Base-by-base conservation (phyloP, 805 yeast genomes). In the Barnettozyma pratensis region DNA sequence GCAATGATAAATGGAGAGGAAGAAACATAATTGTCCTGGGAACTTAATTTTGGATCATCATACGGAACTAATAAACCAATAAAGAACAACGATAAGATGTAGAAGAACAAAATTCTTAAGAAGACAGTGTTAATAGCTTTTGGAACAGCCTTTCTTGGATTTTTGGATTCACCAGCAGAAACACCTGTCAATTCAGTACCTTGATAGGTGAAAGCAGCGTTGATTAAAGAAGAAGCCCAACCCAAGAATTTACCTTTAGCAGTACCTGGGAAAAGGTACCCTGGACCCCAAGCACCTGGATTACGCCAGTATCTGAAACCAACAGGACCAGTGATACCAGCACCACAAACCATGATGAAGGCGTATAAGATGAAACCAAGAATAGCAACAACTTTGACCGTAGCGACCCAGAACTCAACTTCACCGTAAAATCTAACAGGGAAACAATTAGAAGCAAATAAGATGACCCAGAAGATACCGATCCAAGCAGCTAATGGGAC, bases 271-370 rank as follows among this genome's bases (percentile, higher is more conserved):
- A 80, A 79, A 35, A 76, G 65, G 36, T 76, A 74, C 45, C 87
- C 88, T 42, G 78, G 80, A 42, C 87, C 86, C 81, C 85, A 81
- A 9, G 88, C 77, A 54, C 89, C 89, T 11, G 90, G 89, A 60
- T 85, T 64, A 68, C 87, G 77, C 92, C 91, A 85, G 65, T 85
- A 85, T 63, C 88, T 75, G 74, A 85, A 85, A 11, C 91, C 91
- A 37, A 85, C 76, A 7, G 89, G 85, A 19, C 89, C 89, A 1
- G 77, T 72, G 29, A 60, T 58, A 58, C 87, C 86, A 11, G 84
- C 89, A 68, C 89, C 90, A 65, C 87, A 81, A 27, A 83, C 88
- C 82, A 84, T 83, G 64, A 79, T 74, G 47, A 84, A 67, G 32
- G 82, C 80, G 59, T 83, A 83, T 38, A 85, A 64, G 48, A 84